phyloP scores from a whole-genome alignment of 2,329 filamentous ascomycete species.

The Blastomyces silverae region DNA sequence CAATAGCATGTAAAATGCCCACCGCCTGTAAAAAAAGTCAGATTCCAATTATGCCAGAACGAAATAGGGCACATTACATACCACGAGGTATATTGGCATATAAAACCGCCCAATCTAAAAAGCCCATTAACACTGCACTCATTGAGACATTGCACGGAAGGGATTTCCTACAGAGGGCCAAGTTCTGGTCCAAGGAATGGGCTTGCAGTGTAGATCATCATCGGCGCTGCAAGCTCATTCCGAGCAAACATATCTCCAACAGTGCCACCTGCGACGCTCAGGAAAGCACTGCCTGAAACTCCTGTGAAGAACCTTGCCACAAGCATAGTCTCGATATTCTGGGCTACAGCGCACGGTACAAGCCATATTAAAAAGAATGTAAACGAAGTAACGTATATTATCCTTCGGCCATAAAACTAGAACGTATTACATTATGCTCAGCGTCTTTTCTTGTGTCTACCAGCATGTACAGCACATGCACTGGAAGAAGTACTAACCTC shows the following conservation, averaged over 20 bases:
- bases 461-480: background rate
- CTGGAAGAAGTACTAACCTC: conserved; percentile 38
- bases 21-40: conserved; percentile 47
- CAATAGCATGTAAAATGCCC: conserved; percentile 76
- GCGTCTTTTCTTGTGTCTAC: background rate
- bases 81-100: conserved; percentile 68
- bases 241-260: conserved; percentile 71
- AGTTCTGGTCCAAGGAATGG: conserved; percentile 53
- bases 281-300: conserved; percentile 46
- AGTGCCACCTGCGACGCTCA: conserved; percentile 71
- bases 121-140: conserved; percentile 7
- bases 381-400: conserved; percentile 72
- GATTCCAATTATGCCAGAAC: background rate
- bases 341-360: conserved; percentile 72
- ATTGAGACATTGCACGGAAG: background rate
- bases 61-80: conserved; percentile 25
- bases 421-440: conserved; percentile 12
- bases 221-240: conserved; percentile 65
- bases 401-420: conserved; percentile 72
- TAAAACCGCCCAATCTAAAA: conserved; percentile 63
- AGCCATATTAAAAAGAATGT: conserved; percentile 69
- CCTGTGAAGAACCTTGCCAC: conserved; percentile 64
- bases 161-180: conserved; percentile 43
- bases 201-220: conserved; percentile 70
- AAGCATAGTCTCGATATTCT: conserved; percentile 73